phyloP scores from a whole-genome alignment of 75 land plant species.

The Picea sitchensis region DNA sequence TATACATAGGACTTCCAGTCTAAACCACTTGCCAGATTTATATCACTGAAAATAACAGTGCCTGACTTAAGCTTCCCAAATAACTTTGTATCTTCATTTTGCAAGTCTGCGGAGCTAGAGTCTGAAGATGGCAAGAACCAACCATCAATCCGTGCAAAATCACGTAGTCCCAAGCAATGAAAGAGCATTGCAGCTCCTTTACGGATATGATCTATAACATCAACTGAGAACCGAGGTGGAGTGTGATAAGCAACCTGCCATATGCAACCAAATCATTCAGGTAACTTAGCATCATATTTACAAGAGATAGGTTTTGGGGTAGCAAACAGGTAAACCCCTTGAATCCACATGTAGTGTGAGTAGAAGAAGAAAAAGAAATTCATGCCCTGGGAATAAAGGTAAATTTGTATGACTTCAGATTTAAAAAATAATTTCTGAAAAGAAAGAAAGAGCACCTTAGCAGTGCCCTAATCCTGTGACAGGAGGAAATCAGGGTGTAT shows the following conservation, averaged over 20 bases:
- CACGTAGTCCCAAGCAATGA: constrained; percentile 47
- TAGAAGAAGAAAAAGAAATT: too few relatives aligned
- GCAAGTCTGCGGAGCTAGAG: neutral
- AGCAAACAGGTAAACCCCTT: too few relatives aligned
- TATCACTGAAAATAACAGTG: constrained; percentile 62
- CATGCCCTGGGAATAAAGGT: too few relatives aligned
- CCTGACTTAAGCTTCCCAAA: constrained; percentile 49
- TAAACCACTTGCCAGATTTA: constrained; percentile 60
- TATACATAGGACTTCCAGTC: neutral
- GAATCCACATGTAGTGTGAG: too few relatives aligned
- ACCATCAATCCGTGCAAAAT: constrained; percentile 92
- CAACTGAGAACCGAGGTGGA: constrained; percentile 71
- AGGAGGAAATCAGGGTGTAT: too few relatives aligned
- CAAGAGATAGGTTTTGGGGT: neutral
- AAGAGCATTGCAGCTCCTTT: constrained; percentile 61
- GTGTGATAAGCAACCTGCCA: constrained; percentile 80
- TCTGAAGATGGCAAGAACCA: constrained; percentile 65
- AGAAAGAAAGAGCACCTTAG: too few relatives aligned
- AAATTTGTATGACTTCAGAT: too few relatives aligned
- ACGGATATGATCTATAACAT: constrained; percentile 57
- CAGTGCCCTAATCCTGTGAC: too few relatives aligned
- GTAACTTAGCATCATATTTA: neutral
- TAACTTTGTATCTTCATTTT: constrained; percentile 10
- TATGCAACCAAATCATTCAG: neutral
- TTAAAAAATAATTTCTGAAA: too few relatives aligned